phyloP scores from a whole-genome alignment of 2,329 filamentous ascomycete species.

The Penicillium sp. region DNA sequence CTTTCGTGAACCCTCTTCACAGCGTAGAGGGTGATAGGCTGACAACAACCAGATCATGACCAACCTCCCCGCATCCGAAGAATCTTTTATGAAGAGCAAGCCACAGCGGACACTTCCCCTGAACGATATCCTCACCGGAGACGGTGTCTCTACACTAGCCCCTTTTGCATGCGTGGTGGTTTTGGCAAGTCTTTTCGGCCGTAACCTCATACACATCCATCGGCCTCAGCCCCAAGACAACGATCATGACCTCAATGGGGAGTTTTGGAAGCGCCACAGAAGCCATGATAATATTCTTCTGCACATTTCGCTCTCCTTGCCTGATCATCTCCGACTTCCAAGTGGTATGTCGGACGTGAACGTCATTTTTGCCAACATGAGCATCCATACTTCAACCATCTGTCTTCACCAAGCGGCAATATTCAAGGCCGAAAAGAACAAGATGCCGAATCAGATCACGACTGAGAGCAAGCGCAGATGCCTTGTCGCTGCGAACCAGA shows the following conservation, averaged over 20 bases:
- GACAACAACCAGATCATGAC: slow-evolving; percentile 63
- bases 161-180: slow-evolving; percentile 76
- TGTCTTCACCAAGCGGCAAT: slow-evolving; percentile 98
- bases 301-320: slow-evolving; percentile 81
- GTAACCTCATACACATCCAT: slow-evolving; percentile 87
- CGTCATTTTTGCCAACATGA: slow-evolving; percentile 92
- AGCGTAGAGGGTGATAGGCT: slow-evolving; percentile 11
- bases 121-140: slow-evolving; percentile 52
- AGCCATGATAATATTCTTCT: slow-evolving; percentile 85
- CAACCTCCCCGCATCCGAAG: slow-evolving; percentile 77
- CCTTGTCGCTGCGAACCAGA: slow-evolving; percentile 88
- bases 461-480: slow-evolving; percentile 91
- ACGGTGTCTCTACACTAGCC: slow-evolving; percentile 71
- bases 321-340: slow-evolving; percentile 74
- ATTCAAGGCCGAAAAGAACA: slow-evolving; percentile 91
- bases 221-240: slow-evolving; percentile 76
- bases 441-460: slow-evolving; percentile 70
- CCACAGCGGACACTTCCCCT: slow-evolving; percentile 70
- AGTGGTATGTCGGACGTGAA: slow-evolving; percentile 73
- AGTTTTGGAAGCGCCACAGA: slow-evolving; percentile 93
- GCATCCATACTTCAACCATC: slow-evolving; percentile 92
- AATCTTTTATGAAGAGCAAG: slow-evolving; percentile 77
- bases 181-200: slow-evolving; percentile 85
- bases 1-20: neutral
- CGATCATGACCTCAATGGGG: slow-evolving; percentile 83